Evolutionary conservation across 2,329 filamentous ascomycete genomes (phyloP), one percentile per base, ranked within the genome.

Genomic region (Alternaria brassicicola): DNA sequence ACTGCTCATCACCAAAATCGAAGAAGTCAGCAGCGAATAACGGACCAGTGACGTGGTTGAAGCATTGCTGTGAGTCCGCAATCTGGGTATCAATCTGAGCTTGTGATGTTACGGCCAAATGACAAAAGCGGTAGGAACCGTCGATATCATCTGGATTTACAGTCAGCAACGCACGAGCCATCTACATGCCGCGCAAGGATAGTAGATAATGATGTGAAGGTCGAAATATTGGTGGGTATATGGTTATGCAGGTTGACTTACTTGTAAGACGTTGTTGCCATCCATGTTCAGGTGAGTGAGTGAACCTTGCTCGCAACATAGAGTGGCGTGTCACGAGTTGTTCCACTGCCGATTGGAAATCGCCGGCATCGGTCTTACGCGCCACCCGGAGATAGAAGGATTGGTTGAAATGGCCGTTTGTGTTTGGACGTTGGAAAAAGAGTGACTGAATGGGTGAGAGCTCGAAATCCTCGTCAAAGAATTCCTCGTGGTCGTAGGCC

Each of bases 11-110:
- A 43, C 62, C 64, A 21, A 73, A 59, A 35, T 77, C 68, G 55
- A 78, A 78, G 7, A 79, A 66, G 42, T 78, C 76, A 2, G 73
- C 69, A 25, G 69, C 73, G 42, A 76, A 71, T 1, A 76, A 52
- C 13, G 72, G 72, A 1, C 73, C 74, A 21, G 63, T 58, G 30
- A 52, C 42, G 46, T 68, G 65, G 39, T 71, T 59, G 17, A 75
- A 62, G 46, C 69, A 70, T 55, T 70, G 69, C 57, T 72, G 69
- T 19, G 67, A 70, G 50, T 66, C 66, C 36, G 64, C 71, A 28
- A 70, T 80, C 28, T 74, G 69, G 5, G 66, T 64, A 33, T 73
- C 71, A 25, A 73, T 69, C 25, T 70, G 57, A 10, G 30, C 50
- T 47, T 75, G 70, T 6, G 59, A 65, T 19, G 66, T 52, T 3